These are phyloP conservation scores for Pyrenochaeta sp. DNA, from an alignment of 2,329 filamentous ascomycete genomes.

Conservation along the genomic window DNA sequence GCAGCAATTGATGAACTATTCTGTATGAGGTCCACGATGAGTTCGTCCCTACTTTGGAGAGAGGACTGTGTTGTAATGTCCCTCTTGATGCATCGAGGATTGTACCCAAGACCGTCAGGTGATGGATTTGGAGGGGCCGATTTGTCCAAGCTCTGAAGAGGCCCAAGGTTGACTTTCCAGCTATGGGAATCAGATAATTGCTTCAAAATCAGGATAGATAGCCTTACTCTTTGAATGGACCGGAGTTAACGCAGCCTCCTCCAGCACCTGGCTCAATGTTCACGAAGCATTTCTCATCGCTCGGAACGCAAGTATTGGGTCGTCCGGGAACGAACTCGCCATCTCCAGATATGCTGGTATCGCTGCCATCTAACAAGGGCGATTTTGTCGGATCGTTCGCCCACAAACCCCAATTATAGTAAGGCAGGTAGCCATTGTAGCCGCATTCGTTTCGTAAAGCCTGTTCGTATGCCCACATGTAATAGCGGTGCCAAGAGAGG, in stretches of 20 bases:
- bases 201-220: too few relatives aligned
- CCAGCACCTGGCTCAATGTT: slow-evolving; percentile 53
- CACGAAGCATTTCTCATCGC: slow-evolving; percentile 1
- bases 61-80: slow-evolving; percentile 39
- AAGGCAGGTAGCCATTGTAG: slow-evolving; percentile 52
- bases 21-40: slow-evolving; percentile 30
- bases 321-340: slow-evolving; percentile 42
- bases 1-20: slow-evolving; percentile 31
- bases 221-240: slow-evolving; percentile 57
- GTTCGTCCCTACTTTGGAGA: slow-evolving; percentile 29
- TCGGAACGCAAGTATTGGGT: slow-evolving; percentile 38
- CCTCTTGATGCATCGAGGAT: slow-evolving; percentile 47
- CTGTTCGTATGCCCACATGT: slow-evolving; percentile 51
- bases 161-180: slow-evolving; percentile 54
- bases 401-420: slow-evolving; percentile 62
- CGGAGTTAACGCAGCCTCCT: slow-evolving; percentile 61
- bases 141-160: slow-evolving; percentile 48
- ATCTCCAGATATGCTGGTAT: slow-evolving; percentile 56
- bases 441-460: slow-evolving; percentile 51
- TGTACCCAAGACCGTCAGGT: slow-evolving; percentile 33
- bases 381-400: slow-evolving; percentile 53
- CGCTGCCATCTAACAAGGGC: slow-evolving; percentile 63
- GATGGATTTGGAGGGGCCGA: slow-evolving; percentile 37
- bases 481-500: slow-evolving; percentile 51
- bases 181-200: too few relatives aligned